Conservation (phyloP, 2,329 filamentous ascomycete genomes). For the Arachnomyces sp. region DNA sequence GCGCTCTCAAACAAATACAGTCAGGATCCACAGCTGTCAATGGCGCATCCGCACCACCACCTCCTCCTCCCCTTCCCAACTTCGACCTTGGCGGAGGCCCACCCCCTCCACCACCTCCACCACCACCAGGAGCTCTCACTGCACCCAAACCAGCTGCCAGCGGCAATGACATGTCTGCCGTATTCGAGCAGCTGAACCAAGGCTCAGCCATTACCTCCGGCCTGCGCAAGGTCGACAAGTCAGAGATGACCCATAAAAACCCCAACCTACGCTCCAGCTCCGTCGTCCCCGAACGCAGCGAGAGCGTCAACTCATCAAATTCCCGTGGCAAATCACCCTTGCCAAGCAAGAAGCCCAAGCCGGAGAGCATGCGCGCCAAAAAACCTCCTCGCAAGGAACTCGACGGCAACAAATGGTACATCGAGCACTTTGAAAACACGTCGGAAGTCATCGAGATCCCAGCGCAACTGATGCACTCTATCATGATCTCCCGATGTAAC, state of each 20-base stretch:
- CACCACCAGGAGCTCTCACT: slow-evolving; percentile 56
- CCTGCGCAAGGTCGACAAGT: slow-evolving; percentile 87
- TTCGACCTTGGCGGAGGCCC: slow-evolving; percentile 46
- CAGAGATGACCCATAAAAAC: slow-evolving; percentile 98
- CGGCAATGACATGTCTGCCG: slow-evolving; percentile 63
- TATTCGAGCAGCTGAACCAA: slow-evolving; percentile 86
- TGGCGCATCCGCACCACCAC: slow-evolving; percentile 40
- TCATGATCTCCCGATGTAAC: slow-evolving; percentile 86
- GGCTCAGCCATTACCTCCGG: slow-evolving; percentile 81
- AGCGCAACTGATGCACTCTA: slow-evolving; percentile 73
- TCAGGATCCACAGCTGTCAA: slow-evolving; percentile 26
- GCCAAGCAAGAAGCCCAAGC: slow-evolving; percentile 79
- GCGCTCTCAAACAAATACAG: slow-evolving; percentile 55
- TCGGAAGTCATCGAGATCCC: slow-evolving; percentile 70
- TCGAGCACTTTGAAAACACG: slow-evolving; percentile 84
- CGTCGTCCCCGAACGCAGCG: slow-evolving; percentile 54
- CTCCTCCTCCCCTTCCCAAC: slow-evolving; percentile 40
- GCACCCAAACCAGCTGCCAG: slow-evolving; percentile 39
- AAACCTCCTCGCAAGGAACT: slow-evolving; percentile 72
- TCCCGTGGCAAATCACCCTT: slow-evolving; percentile 71
- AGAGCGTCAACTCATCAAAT: slow-evolving; percentile 41
- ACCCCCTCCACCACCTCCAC: slow-evolving; percentile 60
- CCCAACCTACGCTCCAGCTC: slow-evolving; percentile 69
- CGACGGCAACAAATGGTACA: slow-evolving; percentile 86
- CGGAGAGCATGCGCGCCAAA: slow-evolving; percentile 74